Conservation (phyloP, 805 yeast genomes). For the Sugiyamaella smithiae region DNA sequence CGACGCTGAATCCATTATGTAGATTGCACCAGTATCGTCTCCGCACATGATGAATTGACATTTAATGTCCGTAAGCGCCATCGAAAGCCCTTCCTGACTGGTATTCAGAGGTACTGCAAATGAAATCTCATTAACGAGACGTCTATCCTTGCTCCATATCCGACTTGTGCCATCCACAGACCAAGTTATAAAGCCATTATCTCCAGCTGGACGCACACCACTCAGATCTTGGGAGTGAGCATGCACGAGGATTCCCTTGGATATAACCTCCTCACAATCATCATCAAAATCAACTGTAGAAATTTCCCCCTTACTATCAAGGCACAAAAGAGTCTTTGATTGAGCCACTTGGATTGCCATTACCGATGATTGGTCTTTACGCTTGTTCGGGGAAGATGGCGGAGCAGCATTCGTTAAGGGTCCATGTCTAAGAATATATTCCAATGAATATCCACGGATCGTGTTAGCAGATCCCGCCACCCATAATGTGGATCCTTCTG, state of each 20-base stretch:
- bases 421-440: background rate
- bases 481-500: constrained; percentile 46
- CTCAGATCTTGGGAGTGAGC: constrained; percentile 15
- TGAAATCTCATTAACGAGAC: background rate
- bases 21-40: constrained; percentile 11
- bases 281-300: background rate
- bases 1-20: constrained; percentile 9
- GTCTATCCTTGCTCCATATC: constrained; percentile 9
- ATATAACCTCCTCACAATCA: background rate
- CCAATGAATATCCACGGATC: background rate
- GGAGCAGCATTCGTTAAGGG: background rate
- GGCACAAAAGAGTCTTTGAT: background rate
- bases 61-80: background rate
- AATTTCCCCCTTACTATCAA: constrained; percentile 2
- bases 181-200: constrained; percentile 21
- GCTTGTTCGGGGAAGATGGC: constrained; percentile 1
- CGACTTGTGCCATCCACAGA: constrained; percentile 20
- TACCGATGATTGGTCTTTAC: background rate
- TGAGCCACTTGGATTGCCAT: background rate
- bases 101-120: background rate
- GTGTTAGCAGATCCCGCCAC: constrained; percentile 10
- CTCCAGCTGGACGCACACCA: constrained; percentile 15
- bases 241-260: constrained; percentile 4
- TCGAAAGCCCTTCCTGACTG: constrained; percentile 5
- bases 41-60: constrained; percentile 9